phyloP scores from a whole-genome alignment of 202 grass and related monocot genomes.

The Eragrostis tef region DNA sequence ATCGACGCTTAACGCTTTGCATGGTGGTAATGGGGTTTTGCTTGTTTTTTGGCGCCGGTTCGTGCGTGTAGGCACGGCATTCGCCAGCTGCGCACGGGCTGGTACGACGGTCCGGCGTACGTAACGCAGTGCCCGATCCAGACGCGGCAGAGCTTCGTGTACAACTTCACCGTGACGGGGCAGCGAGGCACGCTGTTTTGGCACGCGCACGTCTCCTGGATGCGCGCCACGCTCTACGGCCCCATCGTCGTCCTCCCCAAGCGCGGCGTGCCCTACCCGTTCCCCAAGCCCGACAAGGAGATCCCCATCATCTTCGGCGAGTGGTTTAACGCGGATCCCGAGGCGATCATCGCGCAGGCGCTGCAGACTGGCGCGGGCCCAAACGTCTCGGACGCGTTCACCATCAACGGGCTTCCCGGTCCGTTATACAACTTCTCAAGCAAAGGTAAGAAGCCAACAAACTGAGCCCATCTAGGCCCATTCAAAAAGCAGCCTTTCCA shows the following conservation, averaged over 20 bases:
- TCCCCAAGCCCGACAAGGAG: slow-evolving; percentile 63
- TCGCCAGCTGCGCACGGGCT: slow-evolving; percentile 65
- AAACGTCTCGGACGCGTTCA: slow-evolving; percentile 77
- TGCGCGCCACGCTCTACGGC: slow-evolving; percentile 67
- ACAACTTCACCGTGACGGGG: slow-evolving; percentile 69
- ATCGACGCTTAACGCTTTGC: not conserved
- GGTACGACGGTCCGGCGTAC: slow-evolving; percentile 80
- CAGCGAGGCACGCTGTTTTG: slow-evolving; percentile 74
- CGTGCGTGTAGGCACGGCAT: slow-evolving; percentile 60
- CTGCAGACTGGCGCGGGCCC: slow-evolving; percentile 70
- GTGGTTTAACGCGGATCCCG: slow-evolving; percentile 79
- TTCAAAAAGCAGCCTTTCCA: not conserved
- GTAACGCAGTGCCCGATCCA: slow-evolving; percentile 82
- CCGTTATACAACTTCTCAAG: slow-evolving; percentile 77
- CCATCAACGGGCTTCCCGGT: slow-evolving; percentile 75
- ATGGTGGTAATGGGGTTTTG: no score
- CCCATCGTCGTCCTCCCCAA: slow-evolving; percentile 69
- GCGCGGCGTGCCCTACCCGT: slow-evolving; percentile 59
- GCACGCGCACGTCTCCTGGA: slow-evolving; percentile 75
- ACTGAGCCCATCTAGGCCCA: not conserved
- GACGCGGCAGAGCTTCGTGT: slow-evolving; percentile 66
- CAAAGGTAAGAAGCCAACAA: slow-evolving; percentile 43
- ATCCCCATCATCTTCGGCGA: slow-evolving; percentile 68
- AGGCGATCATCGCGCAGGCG: slow-evolving; percentile 67
- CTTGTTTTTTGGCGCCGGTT: not conserved